phyloP scores from a whole-genome alignment of 768 basidiomycete species.

The Pulveroboletus sp. region DNA sequence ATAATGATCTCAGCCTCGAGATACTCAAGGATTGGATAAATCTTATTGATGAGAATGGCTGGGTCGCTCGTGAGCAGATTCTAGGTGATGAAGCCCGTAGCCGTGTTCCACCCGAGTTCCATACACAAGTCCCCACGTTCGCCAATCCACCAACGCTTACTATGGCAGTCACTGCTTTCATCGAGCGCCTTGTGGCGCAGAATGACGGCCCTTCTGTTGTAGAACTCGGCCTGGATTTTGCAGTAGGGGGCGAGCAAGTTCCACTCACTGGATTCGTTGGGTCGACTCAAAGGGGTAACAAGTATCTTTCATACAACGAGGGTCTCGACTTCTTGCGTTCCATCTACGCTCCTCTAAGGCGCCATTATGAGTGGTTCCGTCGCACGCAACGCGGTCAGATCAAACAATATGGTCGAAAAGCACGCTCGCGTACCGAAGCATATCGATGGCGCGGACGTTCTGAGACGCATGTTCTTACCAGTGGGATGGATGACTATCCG shows the following conservation, averaged over 20 bases:
- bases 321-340: slow-evolving; percentile 67
- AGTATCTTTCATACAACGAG: slow-evolving; percentile 52
- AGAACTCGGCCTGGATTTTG: slow-evolving; percentile 63
- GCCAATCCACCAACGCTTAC: slow-evolving; percentile 94
- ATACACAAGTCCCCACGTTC: slow-evolving; percentile 88
- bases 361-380: slow-evolving; percentile 96
- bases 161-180: slow-evolving; percentile 91
- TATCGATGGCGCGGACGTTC: slow-evolving; percentile 95
- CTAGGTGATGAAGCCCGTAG: slow-evolving; percentile 95
- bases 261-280: slow-evolving; percentile 35
- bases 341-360: slow-evolving; percentile 78
- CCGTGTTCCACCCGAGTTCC: slow-evolving; percentile 88
- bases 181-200: slow-evolving; percentile 57
- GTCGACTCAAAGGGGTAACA: slow-evolving; percentile 36
- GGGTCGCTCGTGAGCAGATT: slow-evolving; percentile 96
- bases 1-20: slow-evolving; percentile 85
- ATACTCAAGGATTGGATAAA: slow-evolving; percentile 88
- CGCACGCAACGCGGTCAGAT: slow-evolving; percentile 92
- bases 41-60: slow-evolving; percentile 89
- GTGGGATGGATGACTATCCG: slow-evolving; percentile 96
- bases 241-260: slow-evolving; percentile 48
- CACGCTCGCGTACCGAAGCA: slow-evolving; percentile 83
- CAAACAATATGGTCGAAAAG: slow-evolving; percentile 79
- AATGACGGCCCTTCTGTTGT: slow-evolving; percentile 46
- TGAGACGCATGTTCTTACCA: slow-evolving; percentile 81